A percentile compares a stretch with the other conserved stretches of the same genome.
phyloP scores from a whole-genome alignment of 768 basidiomycete species.

The Guyanaporus albipodus region DNA sequence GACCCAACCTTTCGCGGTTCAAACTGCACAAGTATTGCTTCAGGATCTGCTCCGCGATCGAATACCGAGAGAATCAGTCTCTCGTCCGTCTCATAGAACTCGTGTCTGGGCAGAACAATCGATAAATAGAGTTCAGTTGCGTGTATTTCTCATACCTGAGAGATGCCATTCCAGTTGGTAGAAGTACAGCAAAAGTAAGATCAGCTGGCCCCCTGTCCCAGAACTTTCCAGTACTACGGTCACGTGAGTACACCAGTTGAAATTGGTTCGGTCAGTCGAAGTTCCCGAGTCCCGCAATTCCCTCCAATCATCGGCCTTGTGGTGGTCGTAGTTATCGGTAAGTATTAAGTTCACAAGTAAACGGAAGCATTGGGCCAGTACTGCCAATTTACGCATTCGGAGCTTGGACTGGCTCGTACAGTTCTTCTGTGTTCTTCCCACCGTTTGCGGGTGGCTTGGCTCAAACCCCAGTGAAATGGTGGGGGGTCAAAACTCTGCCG shows the following conservation, averaged over 20 bases:
- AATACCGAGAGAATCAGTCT: constrained; percentile 70
- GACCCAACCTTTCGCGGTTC: constrained; percentile 59
- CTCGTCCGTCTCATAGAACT: constrained; percentile 87
- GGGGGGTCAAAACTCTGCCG: constrained; percentile 7
- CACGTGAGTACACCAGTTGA: constrained; percentile 23
- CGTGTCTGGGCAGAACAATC: constrained; percentile 49
- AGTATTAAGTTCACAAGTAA: too few species aligned
- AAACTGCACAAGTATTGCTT: constrained; percentile 56
- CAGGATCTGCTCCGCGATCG: constrained; percentile 70
- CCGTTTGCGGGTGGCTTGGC: constrained; percentile 4
- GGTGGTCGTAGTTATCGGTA: too few species aligned
- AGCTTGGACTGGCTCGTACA: neutral
- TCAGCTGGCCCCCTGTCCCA: constrained; percentile 8
- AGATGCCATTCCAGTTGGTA: constrained; percentile 21
- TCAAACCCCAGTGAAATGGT: constrained; percentile 16
- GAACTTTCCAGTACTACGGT: constrained; percentile 27
- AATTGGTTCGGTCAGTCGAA: too few species aligned
- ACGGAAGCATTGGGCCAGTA: neutral
- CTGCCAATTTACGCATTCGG: neutral
- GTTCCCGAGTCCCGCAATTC: too few species aligned
- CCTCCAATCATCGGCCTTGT: too few species aligned
- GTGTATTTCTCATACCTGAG: constrained; percentile 22
- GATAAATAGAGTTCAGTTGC: neutral
- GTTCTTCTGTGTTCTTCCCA: constrained; percentile 8
- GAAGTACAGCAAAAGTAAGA: constrained; percentile 1